These are phyloP conservation scores for Heterobasidion irregulare DNA, from an alignment of 1,284 basidiomycete genomes.

Conservation along the genomic window DNA sequence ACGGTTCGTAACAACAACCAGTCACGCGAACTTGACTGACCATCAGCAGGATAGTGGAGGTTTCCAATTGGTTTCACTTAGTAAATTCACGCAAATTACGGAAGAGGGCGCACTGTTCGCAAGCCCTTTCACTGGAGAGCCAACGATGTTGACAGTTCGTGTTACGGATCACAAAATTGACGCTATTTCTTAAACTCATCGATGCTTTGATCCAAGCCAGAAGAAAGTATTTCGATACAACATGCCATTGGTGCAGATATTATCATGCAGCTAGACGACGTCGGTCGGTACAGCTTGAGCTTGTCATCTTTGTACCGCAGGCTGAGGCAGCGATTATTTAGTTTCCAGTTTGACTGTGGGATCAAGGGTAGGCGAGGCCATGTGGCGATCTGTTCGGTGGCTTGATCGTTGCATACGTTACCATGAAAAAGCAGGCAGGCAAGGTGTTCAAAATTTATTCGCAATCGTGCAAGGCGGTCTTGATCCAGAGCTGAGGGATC, in stretches of 20 bases:
- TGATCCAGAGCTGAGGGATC: constrained; percentile 55
- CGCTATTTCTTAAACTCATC: not conserved
- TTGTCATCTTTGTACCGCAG: not conserved
- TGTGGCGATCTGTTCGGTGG: constrained; percentile 77
- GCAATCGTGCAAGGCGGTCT: constrained; percentile 85
- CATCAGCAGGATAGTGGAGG: constrained; percentile 68
- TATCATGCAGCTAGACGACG: constrained; percentile 88
- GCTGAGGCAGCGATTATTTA: constrained; percentile 17
- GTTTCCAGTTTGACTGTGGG: constrained; percentile 70
- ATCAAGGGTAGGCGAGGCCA: constrained; percentile 75
- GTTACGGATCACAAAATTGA: not conserved
- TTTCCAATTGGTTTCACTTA: constrained; percentile 79
- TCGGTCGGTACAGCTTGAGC: constrained; percentile 43
- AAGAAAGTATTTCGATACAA: constrained; percentile 80
- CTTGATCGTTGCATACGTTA: constrained; percentile 75
- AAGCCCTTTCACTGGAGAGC: constrained; percentile 76
- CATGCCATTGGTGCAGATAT: constrained; percentile 85
- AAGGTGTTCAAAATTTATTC: constrained; percentile 68
- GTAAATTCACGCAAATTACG: constrained; percentile 76
- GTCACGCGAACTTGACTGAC: not conserved
- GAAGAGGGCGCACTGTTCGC: constrained; percentile 80
- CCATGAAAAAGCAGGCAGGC: constrained; percentile 59
- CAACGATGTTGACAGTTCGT: constrained; percentile 75
- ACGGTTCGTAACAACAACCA: constrained; percentile 43
- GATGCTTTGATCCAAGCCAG: constrained; percentile 41